Conservation (phyloP, 306 rosid species). For the Vigna angularis region DNA sequence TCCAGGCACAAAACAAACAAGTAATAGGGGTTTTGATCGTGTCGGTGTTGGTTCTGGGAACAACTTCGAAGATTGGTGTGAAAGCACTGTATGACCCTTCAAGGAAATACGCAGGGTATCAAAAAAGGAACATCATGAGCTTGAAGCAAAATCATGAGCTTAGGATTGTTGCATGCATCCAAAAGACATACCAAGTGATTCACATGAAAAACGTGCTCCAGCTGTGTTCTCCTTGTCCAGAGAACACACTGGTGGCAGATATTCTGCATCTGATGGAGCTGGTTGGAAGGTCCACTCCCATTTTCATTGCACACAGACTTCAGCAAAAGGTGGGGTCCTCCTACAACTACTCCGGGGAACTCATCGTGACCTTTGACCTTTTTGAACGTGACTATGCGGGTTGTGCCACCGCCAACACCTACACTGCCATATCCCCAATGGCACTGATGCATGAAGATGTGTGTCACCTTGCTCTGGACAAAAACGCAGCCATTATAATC, state of each 20-base stretch:
- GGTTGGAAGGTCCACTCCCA: slow-evolving; percentile 53
- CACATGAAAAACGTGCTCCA: slow-evolving; percentile 46
- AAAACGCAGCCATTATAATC: slow-evolving; percentile 44
- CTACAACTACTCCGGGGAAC: slow-evolving; percentile 45
- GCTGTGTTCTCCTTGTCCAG: slow-evolving; percentile 36
- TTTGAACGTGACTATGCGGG: slow-evolving; percentile 43
- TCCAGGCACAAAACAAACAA: slow-evolving; percentile 22
- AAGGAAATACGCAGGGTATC: slow-evolving; percentile 54
- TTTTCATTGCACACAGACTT: slow-evolving; percentile 52
- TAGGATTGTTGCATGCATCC: slow-evolving; percentile 49
- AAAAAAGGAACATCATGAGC: slow-evolving; percentile 48
- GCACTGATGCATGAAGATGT: slow-evolving; percentile 57
- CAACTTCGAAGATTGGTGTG: slow-evolving; percentile 40
- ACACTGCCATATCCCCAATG: slow-evolving; percentile 54
- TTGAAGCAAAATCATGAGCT: slow-evolving; percentile 43
- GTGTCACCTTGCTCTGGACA: slow-evolving; percentile 53
- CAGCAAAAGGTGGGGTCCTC: slow-evolving; percentile 13
- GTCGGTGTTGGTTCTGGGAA: slow-evolving; percentile 27
- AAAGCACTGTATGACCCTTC: slow-evolving; percentile 54
- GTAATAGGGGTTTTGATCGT: slow-evolving; percentile 17
- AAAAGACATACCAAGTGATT: slow-evolving; percentile 37
- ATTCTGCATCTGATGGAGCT: slow-evolving; percentile 54
- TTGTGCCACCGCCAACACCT: slow-evolving; percentile 32
- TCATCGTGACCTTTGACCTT: slow-evolving; percentile 42
- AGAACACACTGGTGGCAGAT: slow-evolving; percentile 34